phyloP scores from a whole-genome alignment of 805 yeast genomes.

The Clavispora santaluciae region DNA sequence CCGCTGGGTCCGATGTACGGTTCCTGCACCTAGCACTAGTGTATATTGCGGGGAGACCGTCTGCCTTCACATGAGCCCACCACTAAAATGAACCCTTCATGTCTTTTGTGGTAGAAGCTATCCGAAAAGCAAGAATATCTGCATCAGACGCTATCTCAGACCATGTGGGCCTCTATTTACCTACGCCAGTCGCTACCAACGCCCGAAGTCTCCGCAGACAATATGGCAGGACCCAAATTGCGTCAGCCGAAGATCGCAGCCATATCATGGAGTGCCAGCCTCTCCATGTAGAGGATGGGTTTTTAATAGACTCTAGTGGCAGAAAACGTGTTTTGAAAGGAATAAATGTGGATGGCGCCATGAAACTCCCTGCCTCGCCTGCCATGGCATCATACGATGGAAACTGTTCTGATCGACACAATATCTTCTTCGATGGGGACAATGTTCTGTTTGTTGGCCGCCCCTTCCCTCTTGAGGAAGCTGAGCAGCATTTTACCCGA shows the following conservation, averaged over 20 bases:
- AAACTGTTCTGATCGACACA: conserved; percentile 28
- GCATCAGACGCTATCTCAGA: conserved; percentile 31
- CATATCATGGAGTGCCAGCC: conserved; percentile 18
- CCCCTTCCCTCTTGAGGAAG: conserved; percentile 75
- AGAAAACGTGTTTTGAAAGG: conserved; percentile 68
- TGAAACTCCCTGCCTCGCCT: conserved; percentile 67
- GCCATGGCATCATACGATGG: conserved; percentile 38
- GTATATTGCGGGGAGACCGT: not conserved
- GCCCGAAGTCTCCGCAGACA: conserved; percentile 24
- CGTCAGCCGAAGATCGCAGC: conserved; percentile 3
- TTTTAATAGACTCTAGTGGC: conserved; percentile 53
- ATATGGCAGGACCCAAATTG: conserved; percentile 11
- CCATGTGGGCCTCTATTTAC: conserved; percentile 26
- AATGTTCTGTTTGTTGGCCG: conserved; percentile 75
- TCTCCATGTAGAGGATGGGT: conserved; percentile 45
- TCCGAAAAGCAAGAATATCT: conserved; percentile 1
- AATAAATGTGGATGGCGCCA: conserved; percentile 71
- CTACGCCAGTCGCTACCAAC: conserved; percentile 22
- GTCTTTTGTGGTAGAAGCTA: not conserved
- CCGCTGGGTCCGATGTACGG: not conserved
- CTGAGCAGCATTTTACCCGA: conserved; percentile 60
- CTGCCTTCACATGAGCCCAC: not conserved
- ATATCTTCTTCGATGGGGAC: conserved; percentile 65
- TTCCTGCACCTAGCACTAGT: not conserved
- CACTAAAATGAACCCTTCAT: not conserved